Evolutionary conservation across 192 early-diverging fungal species (phyloP).

Genomic region (Podila verticillata): DNA sequence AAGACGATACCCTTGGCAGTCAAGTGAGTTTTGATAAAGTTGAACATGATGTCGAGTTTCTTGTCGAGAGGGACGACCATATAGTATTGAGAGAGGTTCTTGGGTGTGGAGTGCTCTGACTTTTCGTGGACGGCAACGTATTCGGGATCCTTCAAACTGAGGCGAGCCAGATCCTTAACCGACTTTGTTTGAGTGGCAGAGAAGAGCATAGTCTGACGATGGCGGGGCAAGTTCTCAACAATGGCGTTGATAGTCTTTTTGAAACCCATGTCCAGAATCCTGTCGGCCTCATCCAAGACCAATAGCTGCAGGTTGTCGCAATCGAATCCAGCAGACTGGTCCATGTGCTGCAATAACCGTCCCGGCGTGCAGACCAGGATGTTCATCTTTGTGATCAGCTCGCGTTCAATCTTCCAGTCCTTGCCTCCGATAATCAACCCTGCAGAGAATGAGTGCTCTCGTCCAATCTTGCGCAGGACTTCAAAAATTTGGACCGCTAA

Average conservation of each 20-base stretch:
- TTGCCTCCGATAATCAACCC: constrained; percentile 96
- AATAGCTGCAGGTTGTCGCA: constrained; percentile 80
- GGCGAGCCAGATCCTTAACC: constrained; percentile 91
- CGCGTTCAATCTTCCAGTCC: constrained; percentile 83
- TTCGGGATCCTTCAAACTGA: constrained; percentile 90
- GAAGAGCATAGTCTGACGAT: constrained; percentile 94
- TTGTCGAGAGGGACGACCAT: constrained; percentile 82
- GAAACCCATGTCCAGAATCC: constrained; percentile 91
- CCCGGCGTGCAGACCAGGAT: constrained; percentile 86
- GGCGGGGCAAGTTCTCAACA: constrained; percentile 81
- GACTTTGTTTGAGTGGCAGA: constrained; percentile 98
- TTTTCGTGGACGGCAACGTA: constrained; percentile 95
- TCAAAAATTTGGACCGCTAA: constrained; percentile 95
- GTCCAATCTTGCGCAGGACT: constrained; percentile 78
- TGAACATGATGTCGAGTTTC: constrained; percentile 96
- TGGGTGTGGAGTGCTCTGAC: constrained; percentile 80
- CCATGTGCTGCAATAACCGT: constrained; percentile 89
- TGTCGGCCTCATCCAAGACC: constrained; percentile 87
- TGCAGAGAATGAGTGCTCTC: constrained; percentile 84
- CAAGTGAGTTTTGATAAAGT: constrained; percentile 94
- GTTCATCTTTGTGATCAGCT: constrained; percentile 78
- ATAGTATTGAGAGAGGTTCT: constrained; percentile 86
- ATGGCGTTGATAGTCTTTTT: constrained; percentile 85
- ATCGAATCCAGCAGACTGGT: constrained; percentile 91
- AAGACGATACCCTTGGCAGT: constrained; percentile 93